Conservation (phyloP, 306 rosid species). For the Vigna angularis region DNA sequence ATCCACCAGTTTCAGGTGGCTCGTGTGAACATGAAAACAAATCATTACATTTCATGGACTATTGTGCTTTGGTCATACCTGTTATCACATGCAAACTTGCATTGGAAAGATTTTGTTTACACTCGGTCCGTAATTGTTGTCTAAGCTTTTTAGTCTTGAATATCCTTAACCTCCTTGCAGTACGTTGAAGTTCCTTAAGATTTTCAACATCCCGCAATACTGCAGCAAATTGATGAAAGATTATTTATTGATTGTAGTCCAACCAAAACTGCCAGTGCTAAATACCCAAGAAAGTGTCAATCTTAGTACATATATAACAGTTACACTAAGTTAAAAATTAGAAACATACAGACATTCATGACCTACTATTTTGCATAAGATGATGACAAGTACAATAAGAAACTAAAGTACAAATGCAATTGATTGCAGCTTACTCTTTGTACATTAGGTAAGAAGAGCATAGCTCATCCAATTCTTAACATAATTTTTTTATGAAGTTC, state of each 20-base stretch:
- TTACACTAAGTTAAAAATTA: not conserved
- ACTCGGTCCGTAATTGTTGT: conserved; percentile 26
- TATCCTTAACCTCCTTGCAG: conserved; percentile 37
- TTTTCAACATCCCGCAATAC: conserved; percentile 13
- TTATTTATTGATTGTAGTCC: conserved; percentile 10
- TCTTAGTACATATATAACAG: not conserved
- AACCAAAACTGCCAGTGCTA: not conserved
- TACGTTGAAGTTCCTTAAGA: conserved; percentile 27
- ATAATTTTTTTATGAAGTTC: not conserved
- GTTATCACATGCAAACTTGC: not conserved
- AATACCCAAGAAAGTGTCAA: conserved; percentile 24
- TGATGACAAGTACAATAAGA: not conserved
- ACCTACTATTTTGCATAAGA: conserved; percentile 11
- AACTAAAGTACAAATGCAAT: not conserved
- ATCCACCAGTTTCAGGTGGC: not conserved
- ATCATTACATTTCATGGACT: conserved; percentile 3
- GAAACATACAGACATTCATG: conserved; percentile 2
- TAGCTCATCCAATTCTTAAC: conserved; percentile 1
- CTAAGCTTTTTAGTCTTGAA: conserved; percentile 29
- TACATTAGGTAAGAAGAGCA: not conserved
- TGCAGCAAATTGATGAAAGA: conserved; percentile 37
- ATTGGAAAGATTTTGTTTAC: conserved; percentile 4
- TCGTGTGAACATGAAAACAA: conserved; percentile 17
- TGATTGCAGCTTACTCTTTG: not conserved
- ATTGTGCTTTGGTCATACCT: conserved; percentile 3